Conservation (phyloP, 306 rosid genomes). For the Sindora glabra region DNA sequence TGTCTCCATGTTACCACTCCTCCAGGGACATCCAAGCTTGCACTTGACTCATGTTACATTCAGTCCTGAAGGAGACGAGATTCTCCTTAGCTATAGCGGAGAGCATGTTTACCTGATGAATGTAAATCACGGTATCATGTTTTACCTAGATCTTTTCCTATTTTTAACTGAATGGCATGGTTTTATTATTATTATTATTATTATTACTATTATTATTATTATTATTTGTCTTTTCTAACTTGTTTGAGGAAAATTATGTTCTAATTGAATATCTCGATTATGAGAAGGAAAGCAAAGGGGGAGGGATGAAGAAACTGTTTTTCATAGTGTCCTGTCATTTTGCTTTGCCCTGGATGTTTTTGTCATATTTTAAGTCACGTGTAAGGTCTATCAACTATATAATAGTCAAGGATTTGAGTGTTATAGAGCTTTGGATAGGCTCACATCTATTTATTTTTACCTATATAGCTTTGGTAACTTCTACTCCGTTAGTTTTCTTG, state of each 20-base stretch:
- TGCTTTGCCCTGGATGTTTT: no score
- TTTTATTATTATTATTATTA: neutral
- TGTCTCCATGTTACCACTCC: slow-evolving; percentile 7
- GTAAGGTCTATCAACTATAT: neutral
- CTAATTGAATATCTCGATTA: no score
- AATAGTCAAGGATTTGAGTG: slow-evolving; percentile 11
- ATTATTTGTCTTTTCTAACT: neutral
- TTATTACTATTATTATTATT: no score
- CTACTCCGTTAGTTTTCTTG: neutral
- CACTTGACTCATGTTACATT: slow-evolving; percentile 91
- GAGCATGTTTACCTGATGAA: slow-evolving; percentile 93
- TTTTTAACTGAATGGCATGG: slow-evolving; percentile 8
- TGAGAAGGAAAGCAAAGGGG: no score
- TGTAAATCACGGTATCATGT: slow-evolving; percentile 60
- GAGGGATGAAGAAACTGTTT: no score
- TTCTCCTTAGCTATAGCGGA: slow-evolving; percentile 97
- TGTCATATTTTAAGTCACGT: no score
- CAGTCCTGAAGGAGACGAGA: slow-evolving; percentile 91
- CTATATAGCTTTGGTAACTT: neutral
- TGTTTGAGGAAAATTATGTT: no score
- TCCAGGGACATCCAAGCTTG: slow-evolving; percentile 72
- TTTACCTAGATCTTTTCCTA: slow-evolving; percentile 4
- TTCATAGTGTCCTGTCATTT: no score
- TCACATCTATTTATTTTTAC: neutral
- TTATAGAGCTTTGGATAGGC: slow-evolving; percentile 7